Base-by-base conservation (phyloP, 768 basidiomycete species). In the Daedaleopsis sinensis region DNA sequence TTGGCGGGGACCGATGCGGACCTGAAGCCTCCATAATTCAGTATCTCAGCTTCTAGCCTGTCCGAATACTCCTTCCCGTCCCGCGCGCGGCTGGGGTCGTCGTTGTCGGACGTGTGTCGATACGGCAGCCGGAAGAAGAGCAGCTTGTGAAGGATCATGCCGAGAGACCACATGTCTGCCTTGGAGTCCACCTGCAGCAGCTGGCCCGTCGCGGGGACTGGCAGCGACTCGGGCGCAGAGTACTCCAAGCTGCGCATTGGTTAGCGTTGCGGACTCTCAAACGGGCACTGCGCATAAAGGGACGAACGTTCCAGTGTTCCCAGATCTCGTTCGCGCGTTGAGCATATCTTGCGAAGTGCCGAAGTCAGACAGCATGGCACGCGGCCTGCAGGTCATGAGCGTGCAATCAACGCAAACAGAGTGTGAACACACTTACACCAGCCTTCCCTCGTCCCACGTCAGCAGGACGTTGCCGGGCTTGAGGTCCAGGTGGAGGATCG, bases 161-260 rank as follows among this genome's bases (percentile, higher is more conserved):
- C 96, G 16, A 98, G 80, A 6, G 93, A 93, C 96, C 96, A 98
- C 88, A 97, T 94, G 71, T 98, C 96, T 5, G 91, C 84, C 69
- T 95, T 95, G 0, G 93, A 93, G 68, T 93, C 90, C 2, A 93
- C 81, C 49, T 90, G 87, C 9, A 78, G 80, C 9, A 91, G 84
- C 21, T 81, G 73, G 0, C 92, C 91, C 0, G 85, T 88, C 7
- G 78, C 74, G 15, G 84, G 86, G 0, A 86, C 84, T 3, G 87
- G 86, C 0, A 98, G 79, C 0, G 93, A 91, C 72, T 98, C 96
- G 0, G 96, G 96, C 0, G 94, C 87, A 15, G 90, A 84, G 68
- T 91, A 96, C 77, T 96, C 94, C 54, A 97, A 79, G 0, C 90
- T 92, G 16, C 43, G 49, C 54, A 35, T 19, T 15, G 5, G 44